A percentile compares a stretch with the other conserved stretches of the same genome.
Conservation (phyloP, 148 eudicot species). For the Vaccinium darrowii region DNA sequence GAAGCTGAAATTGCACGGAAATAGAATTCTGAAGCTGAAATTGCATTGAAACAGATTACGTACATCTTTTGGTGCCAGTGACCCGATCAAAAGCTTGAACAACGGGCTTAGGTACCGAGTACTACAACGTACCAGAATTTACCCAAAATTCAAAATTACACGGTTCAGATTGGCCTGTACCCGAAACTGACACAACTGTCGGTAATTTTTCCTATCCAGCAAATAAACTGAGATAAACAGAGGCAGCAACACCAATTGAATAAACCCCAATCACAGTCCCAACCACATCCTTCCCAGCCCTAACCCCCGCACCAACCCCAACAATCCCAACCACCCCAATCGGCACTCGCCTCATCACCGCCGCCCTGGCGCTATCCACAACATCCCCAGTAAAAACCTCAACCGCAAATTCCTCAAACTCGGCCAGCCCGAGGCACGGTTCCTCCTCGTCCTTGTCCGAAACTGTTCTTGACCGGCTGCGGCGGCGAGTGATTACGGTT, state of each 20-base stretch:
- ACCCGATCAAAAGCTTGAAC: too few species aligned
- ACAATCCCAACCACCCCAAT: slow-evolving; percentile 65
- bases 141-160: too few species aligned
- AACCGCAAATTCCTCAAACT: slow-evolving; percentile 55
- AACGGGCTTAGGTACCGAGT: too few species aligned
- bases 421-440: slow-evolving; percentile 24
- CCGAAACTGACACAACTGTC: too few species aligned
- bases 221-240: slow-evolving; percentile 45
- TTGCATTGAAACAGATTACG: too few species aligned
- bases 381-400: slow-evolving; percentile 52
- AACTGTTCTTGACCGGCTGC: not conserved
- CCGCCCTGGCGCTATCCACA: slow-evolving; percentile 39
- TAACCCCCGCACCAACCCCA: slow-evolving; percentile 55
- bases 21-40: too few species aligned
- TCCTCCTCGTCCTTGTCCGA: not conserved
- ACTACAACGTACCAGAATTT: too few species aligned
- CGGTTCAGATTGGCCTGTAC: too few species aligned
- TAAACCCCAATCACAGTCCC: slow-evolving; percentile 63
- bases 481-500: slow-evolving; percentile 1
- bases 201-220: not conserved
- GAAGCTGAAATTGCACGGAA: too few species aligned
- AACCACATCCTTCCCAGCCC: slow-evolving; percentile 47
- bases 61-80: too few species aligned
- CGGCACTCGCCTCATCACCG: slow-evolving; percentile 40
- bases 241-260: slow-evolving; percentile 64